phyloP scores from a whole-genome alignment of 2,329 filamentous ascomycete species.

The Pseudogymnoascus sp. region DNA sequence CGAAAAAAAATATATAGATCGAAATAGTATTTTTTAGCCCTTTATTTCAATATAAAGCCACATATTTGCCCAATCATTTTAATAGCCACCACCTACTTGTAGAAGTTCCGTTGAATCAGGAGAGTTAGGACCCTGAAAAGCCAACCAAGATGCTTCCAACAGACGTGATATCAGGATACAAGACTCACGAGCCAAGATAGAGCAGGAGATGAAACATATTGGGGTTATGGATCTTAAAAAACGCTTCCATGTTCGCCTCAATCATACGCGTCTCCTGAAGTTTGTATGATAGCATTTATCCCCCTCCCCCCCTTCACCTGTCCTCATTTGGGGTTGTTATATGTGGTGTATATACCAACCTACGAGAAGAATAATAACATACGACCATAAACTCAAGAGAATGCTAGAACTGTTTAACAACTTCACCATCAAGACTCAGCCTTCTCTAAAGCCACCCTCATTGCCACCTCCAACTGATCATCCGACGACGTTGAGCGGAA shows the following conservation, averaged over 20 bases:
- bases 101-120: neutral
- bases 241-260: no score
- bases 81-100: neutral
- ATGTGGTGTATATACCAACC: no score
- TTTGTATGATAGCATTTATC: no score
- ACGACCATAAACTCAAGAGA: neutral
- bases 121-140: neutral
- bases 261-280: no score
- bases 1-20: no score
- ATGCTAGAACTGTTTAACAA: slow-evolving; percentile 12
- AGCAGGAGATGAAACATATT: no score
- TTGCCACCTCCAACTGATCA: slow-evolving; percentile 12
- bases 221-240: no score
- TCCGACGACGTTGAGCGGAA: slow-evolving; percentile 11
- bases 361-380: no score
- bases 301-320: no score
- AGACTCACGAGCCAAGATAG: neutral
- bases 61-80: neutral
- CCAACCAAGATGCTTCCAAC: neutral
- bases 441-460: slow-evolving; percentile 9
- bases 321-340: no score
- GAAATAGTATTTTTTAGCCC: neutral
- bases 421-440: slow-evolving; percentile 10
- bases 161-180: neutral
- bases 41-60: neutral